Evolutionary conservation across 2,329 filamentous ascomycete species (phyloP).

Genomic region (Aspergillus caelatus): DNA sequence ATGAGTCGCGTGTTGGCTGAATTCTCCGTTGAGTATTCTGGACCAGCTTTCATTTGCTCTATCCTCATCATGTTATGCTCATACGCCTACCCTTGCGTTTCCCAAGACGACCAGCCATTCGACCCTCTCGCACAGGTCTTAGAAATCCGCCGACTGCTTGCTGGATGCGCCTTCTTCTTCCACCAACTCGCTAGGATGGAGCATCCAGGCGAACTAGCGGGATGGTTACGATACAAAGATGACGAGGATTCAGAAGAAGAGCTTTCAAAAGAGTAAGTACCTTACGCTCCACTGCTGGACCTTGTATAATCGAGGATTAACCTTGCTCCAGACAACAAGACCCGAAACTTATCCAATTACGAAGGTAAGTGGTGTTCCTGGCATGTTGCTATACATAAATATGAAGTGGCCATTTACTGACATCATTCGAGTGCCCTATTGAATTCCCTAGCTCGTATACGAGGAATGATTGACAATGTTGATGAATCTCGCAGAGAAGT

Average conservation of each 20-base stretch:
- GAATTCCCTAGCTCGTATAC: slow-evolving; percentile 26
- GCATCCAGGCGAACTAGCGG: slow-evolving; percentile 26
- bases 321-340: slow-evolving; percentile 9
- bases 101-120: slow-evolving; percentile 24
- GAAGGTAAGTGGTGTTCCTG: slow-evolving; percentile 13
- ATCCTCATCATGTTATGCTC: slow-evolving; percentile 44
- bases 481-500: slow-evolving; percentile 17
- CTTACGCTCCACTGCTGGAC: not conserved
- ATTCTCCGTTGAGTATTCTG: slow-evolving; percentile 45
- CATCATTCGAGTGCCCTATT: slow-evolving; percentile 24
- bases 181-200: slow-evolving; percentile 26
- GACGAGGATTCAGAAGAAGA: slow-evolving; percentile 13
- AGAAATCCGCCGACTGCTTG: slow-evolving; percentile 32
- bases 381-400: not conserved
- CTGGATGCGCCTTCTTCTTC: slow-evolving; percentile 35
- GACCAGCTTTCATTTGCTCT: slow-evolving; percentile 45
- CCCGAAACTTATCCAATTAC: slow-evolving; percentile 15
- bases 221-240: slow-evolving; percentile 28
- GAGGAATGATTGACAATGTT: slow-evolving; percentile 19
- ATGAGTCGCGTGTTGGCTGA: slow-evolving; percentile 38
- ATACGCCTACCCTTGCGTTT: slow-evolving; percentile 34
- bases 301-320: not conserved
- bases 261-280: slow-evolving; percentile 12
- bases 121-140: slow-evolving; percentile 32
- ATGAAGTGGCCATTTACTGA: slow-evolving; percentile 10